A percentile compares a stretch with the other conserved stretches of the same genome.
Conservation (phyloP, 495 filamentous ascomycete species). For the Trichoderma asperelloides region DNA sequence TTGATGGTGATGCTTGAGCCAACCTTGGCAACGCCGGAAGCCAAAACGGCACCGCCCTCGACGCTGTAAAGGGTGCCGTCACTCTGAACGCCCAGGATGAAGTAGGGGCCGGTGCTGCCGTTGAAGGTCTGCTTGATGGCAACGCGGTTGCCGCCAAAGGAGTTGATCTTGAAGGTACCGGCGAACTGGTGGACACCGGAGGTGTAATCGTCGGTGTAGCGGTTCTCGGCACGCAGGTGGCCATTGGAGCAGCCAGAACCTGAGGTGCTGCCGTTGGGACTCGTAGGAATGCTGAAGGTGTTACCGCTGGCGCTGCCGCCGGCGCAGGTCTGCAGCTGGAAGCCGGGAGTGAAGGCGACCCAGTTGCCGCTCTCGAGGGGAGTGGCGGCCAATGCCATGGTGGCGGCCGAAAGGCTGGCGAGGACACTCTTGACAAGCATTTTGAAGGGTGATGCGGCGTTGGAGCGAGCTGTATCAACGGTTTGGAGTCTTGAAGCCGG, state of each 20-base stretch:
- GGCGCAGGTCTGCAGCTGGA: background rate
- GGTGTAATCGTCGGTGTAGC: background rate
- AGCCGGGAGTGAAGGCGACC: background rate
- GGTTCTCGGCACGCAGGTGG: background rate
- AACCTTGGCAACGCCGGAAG: background rate
- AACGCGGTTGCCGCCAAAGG: constrained; percentile 2
- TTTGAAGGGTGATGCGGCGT: background rate
- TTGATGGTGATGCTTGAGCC: background rate
- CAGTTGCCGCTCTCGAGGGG: constrained; percentile 9
- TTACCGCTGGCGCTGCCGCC: constrained; percentile 5
- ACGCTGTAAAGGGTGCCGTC: constrained; percentile 3
- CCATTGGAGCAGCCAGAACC: constrained; percentile 9
- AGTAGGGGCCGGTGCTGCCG: background rate
- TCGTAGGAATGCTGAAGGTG: background rate
- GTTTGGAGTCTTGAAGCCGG: background rate
- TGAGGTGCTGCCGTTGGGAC: background rate
- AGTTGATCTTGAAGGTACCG: constrained; percentile 10
- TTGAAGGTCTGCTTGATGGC: constrained; percentile 9
- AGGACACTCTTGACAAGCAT: constrained; percentile 8
- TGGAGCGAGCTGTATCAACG: background rate
- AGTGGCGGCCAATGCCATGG: background rate
- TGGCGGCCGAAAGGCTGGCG: background rate
- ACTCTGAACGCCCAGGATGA: background rate
- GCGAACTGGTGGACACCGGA: constrained; percentile 8
- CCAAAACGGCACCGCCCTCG: background rate